Base-by-base conservation (phyloP, 2,329 filamentous ascomycete species). In the Cordyceps farinosa region DNA sequence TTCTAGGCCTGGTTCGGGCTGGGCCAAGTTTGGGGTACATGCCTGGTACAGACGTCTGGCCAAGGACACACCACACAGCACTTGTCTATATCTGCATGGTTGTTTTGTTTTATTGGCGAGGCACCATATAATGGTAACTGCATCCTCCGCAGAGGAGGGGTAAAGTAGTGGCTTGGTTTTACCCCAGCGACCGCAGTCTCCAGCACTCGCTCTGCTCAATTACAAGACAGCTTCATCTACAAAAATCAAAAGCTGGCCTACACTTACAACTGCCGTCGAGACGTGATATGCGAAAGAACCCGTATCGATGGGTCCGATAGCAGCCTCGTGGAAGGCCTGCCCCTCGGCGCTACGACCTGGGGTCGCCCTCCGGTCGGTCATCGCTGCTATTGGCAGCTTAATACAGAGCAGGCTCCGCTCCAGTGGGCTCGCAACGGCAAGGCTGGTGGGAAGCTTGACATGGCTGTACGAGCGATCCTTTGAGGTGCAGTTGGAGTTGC, bases 11-110 rank as follows among this genome's bases (percentile, higher is more conserved):
- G 54, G 54, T 34, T 57, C 15, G 17, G 54, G 55, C 52, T 10
- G 32, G n/a, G 44, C 52, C 22, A 55, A 55, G 52, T 32, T 55
- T 55, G 52, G 44, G 56, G 44, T 59, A 59, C 56, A 50, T 40
- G 2, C n/a, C 10, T 29, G 34, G 44, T 59, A 59, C 56, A 42
- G 22, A 40, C 9, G 27, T 50, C 27, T 30, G 47, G 22, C 44
- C 10, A 27, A 9, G 11, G 29, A 30, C 17, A 3, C 22, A 22
- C 22, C 22, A 22, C 22, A 22, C 22, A 22, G 22, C 22, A 22
- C 34, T 22, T 9, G 34, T 48, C 15, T 11, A 10, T 22, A 48
- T 27, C 30, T 58, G 55, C 53, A 34, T 56, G 40, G 10, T 17
- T 47, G 30, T 15, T 57, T 17, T 34, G 30, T 27, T 22, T 47